These are phyloP conservation scores for Penicillium vulpinum DNA, from an alignment of 2,329 filamentous ascomycete genomes.

Conservation along the genomic window DNA sequence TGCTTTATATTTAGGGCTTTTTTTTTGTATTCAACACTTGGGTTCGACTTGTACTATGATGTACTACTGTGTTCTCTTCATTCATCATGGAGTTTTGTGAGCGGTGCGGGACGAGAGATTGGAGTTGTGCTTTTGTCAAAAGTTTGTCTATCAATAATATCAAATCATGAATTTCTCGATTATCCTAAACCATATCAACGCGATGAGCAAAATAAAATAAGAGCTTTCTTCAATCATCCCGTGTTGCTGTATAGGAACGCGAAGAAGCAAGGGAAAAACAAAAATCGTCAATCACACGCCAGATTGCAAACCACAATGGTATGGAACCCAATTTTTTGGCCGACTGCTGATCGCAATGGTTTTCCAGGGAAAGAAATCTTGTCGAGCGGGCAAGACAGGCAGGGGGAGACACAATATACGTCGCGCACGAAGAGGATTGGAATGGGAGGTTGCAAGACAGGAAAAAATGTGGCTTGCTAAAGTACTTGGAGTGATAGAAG, in stretches of 20 bases:
- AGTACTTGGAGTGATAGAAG: slow-evolving; percentile 17
- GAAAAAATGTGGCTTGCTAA: slow-evolving; percentile 25
- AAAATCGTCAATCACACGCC: slow-evolving; percentile 13
- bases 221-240: slow-evolving; percentile 7
- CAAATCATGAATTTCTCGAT: slow-evolving; percentile 25
- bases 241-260: slow-evolving; percentile 11
- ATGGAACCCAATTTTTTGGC: slow-evolving; percentile 13
- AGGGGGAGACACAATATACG: slow-evolving; percentile 16
- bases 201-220: slow-evolving; percentile 13
- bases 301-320: slow-evolving; percentile 8
- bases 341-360: slow-evolving; percentile 5
- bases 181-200: slow-evolving; percentile 25
- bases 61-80: slow-evolving; percentile 18
- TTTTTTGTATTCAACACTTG: slow-evolving; percentile 28
- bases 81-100: slow-evolving; percentile 23
- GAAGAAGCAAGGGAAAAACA: slow-evolving; percentile 5
- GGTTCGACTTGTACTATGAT: slow-evolving; percentile 8
- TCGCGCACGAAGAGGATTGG: slow-evolving; percentile 8
- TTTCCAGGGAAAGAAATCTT: slow-evolving; percentile 7
- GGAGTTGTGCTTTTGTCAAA: not conserved
- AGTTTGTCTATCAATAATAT: slow-evolving; percentile 11
- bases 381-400: slow-evolving; percentile 1
- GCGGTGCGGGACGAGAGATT: not conserved
- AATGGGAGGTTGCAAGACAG: slow-evolving; percentile 14
- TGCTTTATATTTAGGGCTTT: not conserved